Percentiles rank a stretch among this genome's conserved stretches.
Conservation (phyloP, 495 filamentous ascomycete species). For the Aspergillus sparsus region DNA sequence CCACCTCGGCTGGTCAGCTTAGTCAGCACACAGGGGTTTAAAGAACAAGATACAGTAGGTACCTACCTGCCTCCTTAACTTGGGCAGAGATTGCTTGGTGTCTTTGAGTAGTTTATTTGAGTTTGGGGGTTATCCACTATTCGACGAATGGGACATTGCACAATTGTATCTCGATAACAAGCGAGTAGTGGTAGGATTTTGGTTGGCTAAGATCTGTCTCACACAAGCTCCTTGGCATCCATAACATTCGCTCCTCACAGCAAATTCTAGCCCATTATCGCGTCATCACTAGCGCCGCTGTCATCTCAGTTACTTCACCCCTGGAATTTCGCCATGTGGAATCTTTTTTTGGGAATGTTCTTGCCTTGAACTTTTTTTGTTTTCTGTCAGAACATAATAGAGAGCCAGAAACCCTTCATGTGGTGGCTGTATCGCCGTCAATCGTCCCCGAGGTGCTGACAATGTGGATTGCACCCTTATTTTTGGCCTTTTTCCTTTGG, state of each 20-base stretch:
- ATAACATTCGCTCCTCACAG: neutral
- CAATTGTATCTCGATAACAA: too few relatives aligned
- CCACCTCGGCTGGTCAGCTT: neutral
- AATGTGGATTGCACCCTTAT: slow-evolving; percentile 18
- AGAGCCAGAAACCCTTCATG: slow-evolving; percentile 2
- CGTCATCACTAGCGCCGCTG: slow-evolving; percentile 15
- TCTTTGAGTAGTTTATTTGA: too few relatives aligned
- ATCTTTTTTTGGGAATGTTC: neutral
- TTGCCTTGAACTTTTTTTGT: neutral
- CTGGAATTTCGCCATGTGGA: neutral
- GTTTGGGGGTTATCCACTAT: too few relatives aligned
- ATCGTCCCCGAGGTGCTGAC: slow-evolving; percentile 28
- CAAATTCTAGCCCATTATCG: slow-evolving; percentile 8
- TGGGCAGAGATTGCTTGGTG: too few relatives aligned
- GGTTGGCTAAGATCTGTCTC: neutral
- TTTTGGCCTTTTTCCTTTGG: slow-evolving; percentile 20
- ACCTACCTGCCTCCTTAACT: too few relatives aligned
- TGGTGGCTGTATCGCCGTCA: slow-evolving; percentile 2
- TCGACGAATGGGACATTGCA: too few relatives aligned
- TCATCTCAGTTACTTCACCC: neutral
- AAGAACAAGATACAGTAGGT: too few relatives aligned
- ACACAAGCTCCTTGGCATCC: neutral
- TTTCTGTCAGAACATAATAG: neutral
- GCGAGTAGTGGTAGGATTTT: too few relatives aligned
- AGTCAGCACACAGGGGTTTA: neutral